Conservation (phyloP, 208 protist genomes). For the Paratrypanosoma confusum region DNA sequence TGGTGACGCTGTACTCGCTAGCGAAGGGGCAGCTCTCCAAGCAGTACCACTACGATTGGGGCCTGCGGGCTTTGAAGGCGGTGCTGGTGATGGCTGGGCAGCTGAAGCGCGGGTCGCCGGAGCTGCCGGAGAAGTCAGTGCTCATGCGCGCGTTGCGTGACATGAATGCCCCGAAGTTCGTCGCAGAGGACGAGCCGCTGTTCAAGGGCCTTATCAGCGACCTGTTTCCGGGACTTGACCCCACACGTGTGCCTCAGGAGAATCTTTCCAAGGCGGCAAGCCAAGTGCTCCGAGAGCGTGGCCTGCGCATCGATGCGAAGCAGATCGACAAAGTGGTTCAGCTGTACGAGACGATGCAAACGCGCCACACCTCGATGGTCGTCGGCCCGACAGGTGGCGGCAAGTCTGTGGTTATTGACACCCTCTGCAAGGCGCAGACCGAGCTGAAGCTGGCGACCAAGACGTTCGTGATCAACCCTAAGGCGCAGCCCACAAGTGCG, state of each 20-base stretch:
- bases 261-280: constrained; percentile 90
- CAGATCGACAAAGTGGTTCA: constrained; percentile 99
- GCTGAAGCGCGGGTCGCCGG: constrained; percentile 93
- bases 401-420: constrained; percentile 96
- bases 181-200: constrained; percentile 98
- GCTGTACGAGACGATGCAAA: constrained; percentile 98
- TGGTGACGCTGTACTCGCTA: constrained; percentile 98
- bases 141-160: constrained; percentile 98
- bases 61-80: constrained; percentile 97
- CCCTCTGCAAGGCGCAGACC: constrained; percentile 90
- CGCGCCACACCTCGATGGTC: constrained; percentile 98
- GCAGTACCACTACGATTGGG: constrained; percentile 99
- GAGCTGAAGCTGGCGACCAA: constrained; percentile 88
- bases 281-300: constrained; percentile 64
- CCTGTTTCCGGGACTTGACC: constrained; percentile 95
- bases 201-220: constrained; percentile 98
- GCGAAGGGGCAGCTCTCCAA: constrained; percentile 97
- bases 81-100: constrained; percentile 98
- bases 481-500: constrained; percentile 92
- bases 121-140: constrained; percentile 94
- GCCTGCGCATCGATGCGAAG: constrained; percentile 68
- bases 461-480: constrained; percentile 96
- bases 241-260: constrained; percentile 91
- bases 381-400: constrained; percentile 97
- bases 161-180: constrained; percentile 99